Evolutionary conservation across 768 basidiomycete genomes (phyloP), one percentile per base, ranked within the genome.

Genomic region (Sistotremastrum suecicum): DNA sequence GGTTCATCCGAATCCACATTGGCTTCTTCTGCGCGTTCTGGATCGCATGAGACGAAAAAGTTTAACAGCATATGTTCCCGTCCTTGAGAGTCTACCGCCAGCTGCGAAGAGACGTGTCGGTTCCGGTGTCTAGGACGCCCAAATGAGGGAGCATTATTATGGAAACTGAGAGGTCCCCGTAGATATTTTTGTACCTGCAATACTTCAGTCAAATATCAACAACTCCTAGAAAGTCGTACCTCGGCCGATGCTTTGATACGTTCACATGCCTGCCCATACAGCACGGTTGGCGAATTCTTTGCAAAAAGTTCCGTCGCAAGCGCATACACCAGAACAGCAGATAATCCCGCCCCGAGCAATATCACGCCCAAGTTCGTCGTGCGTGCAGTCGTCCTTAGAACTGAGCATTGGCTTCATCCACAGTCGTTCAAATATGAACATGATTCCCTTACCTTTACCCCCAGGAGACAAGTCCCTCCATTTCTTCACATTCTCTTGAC

Each of bases 291-390:
- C 30, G 85, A 88, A 58, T 90, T 90, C 58, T 74, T 78, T n/a
- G 87, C 86, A 59, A 88, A 86, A 5, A 89, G 66, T 56, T 90
- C 87, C 5, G 86, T 80, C 10, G 81, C 80, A 33, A 89, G 69
- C 20, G 83, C 83, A 56, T 88, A 90, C 29, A 78, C 63, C 34
- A 90, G 71, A 36, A 90, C 70, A 5, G 74, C 73, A 32, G 84
- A 83, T 29, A 90, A 66, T 11, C 83, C 81, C 4, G 85, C 87
- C n/a, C 87, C 87, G 32, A 87, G 63, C 11, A 90, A 56, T 46
- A 76, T 75, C 37, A 77, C 72, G 5, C 67, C 63, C 28, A 75
- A 51, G 50, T 71, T 76, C 5, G 71, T 64, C 44, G 71, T 71
- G 41, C 75, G 62, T 36, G 72, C 69, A 1, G 75, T 72, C 35